These are phyloP conservation scores for Fusarium sororula DNA, from an alignment of 2,329 filamentous ascomycete genomes.

Conservation along the genomic window DNA sequence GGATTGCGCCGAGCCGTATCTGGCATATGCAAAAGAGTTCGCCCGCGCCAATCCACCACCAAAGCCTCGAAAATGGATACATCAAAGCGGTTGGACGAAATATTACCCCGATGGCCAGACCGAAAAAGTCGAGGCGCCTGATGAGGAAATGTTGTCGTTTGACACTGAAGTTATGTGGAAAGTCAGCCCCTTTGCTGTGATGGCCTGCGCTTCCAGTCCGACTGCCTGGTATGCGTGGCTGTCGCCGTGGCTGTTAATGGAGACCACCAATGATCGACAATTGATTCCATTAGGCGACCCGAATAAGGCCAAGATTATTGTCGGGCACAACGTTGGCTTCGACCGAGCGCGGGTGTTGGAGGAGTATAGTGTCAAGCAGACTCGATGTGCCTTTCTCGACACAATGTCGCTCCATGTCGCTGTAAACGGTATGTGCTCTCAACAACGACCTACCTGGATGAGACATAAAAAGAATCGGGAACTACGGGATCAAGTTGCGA, in stretches of 20 bases:
- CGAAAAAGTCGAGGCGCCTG: slow-evolving; percentile 77
- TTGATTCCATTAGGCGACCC: slow-evolving; percentile 88
- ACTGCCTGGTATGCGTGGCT: slow-evolving; percentile 98
- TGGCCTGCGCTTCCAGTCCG: slow-evolving; percentile 92
- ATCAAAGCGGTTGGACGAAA: slow-evolving; percentile 90
- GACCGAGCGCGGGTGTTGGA: slow-evolving; percentile 88
- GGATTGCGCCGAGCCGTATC: slow-evolving; percentile 86
- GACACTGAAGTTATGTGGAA: slow-evolving; percentile 98
- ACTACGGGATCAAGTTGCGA: slow-evolving; percentile 79
- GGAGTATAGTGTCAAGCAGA: slow-evolving; percentile 86
- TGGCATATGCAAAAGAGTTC: slow-evolving; percentile 79
- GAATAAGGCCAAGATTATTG: slow-evolving; percentile 75
- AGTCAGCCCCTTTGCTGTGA: slow-evolving; percentile 89
- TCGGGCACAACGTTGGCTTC: slow-evolving; percentile 96
- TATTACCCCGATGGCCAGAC: slow-evolving; percentile 78
- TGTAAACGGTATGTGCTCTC: slow-evolving; percentile 98
- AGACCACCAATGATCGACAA: slow-evolving; percentile 80
- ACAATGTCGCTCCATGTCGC: slow-evolving; percentile 99
- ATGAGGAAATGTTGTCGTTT: slow-evolving; percentile 86
- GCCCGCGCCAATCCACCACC: slow-evolving; percentile 67
- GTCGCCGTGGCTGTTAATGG: slow-evolving; percentile 91
- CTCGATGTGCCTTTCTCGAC: slow-evolving; percentile 87
- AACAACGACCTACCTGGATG: slow-evolving; percentile 96
- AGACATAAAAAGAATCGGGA: slow-evolving; percentile 93
- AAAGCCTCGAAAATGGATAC: slow-evolving; percentile 76